These are phyloP conservation scores for Didymella exigua DNA, from an alignment of 2,329 filamentous ascomycete species.

Conservation along the genomic window DNA sequence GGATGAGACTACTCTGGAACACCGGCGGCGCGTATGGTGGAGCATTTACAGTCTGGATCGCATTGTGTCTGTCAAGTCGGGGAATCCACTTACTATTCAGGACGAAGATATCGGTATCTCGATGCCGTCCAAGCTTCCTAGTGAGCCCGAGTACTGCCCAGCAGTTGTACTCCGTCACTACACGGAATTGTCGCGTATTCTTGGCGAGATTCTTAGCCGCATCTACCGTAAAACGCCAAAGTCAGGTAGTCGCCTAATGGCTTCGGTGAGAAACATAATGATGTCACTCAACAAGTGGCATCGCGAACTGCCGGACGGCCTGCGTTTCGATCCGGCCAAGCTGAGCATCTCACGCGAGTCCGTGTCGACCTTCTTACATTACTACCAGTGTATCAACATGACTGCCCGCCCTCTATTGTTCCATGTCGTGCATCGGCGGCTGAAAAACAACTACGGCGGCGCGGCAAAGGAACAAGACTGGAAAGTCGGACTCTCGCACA, in stretches of 20 bases:
- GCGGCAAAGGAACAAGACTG: conserved; percentile 5
- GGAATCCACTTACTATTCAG: conserved; percentile 8
- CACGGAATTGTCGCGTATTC: conserved; percentile 5
- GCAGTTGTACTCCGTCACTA: conserved; percentile 8
- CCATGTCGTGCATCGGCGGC: conserved; percentile 6
- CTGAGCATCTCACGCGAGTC: conserved; percentile 8
- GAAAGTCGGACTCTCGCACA: conserved; percentile 4
- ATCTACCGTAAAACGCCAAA: conserved; percentile 8
- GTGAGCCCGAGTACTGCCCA: conserved; percentile 9
- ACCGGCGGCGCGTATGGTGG: conserved; percentile 8
- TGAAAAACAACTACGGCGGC: conserved; percentile 1
- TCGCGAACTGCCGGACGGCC: conserved; percentile 5
- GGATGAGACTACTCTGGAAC: conserved; percentile 1
- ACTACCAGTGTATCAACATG: conserved; percentile 10
- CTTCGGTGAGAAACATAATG: conserved; percentile 6
- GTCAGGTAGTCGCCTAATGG: conserved; percentile 5
- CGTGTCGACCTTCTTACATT: conserved; percentile 7
- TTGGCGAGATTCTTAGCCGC: conserved; percentile 4
- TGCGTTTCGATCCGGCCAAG: conserved; percentile 12
- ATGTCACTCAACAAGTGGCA: conserved; percentile 10
- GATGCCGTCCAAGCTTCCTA: conserved; percentile 4
- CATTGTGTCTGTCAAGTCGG: conserved; percentile 8
- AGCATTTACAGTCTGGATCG: conserved; percentile 10
- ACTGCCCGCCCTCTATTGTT: conserved; percentile 6
- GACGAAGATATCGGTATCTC: conserved; percentile 11